phyloP scores from a whole-genome alignment of 371 early-diverging fungal genomes.

The Apophysomyces trapeziformis region DNA sequence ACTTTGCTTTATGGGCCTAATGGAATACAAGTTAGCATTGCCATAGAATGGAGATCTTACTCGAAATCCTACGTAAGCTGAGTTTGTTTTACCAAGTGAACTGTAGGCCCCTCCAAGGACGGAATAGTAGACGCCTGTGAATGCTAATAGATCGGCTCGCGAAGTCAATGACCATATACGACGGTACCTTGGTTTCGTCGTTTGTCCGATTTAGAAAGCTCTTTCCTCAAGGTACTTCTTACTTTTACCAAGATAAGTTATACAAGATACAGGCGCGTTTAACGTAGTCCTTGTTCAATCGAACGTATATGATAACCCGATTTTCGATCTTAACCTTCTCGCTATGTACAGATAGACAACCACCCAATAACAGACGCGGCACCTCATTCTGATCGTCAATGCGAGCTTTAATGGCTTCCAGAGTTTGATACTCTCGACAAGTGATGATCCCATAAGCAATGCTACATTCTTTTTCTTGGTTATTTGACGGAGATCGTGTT shows the following conservation, averaged over 20 bases:
- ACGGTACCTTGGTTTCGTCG: constrained; percentile 21
- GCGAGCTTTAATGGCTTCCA: constrained; percentile 9
- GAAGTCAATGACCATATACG: constrained; percentile 38
- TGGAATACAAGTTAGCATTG: neutral
- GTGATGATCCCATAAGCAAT: neutral
- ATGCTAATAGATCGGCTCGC: constrained; percentile 35
- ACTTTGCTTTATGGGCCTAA: constrained; percentile 51
- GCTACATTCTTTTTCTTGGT: too few relatives aligned
- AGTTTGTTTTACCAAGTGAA: constrained; percentile 51
- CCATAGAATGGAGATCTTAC: neutral
- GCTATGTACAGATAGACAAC: neutral
- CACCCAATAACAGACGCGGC: neutral
- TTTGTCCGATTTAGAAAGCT: neutral
- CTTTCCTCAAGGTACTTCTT: neutral
- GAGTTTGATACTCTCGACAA: constrained; percentile 17
- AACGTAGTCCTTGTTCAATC: constrained; percentile 10
- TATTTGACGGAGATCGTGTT: too few relatives aligned
- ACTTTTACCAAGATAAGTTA: constrained; percentile 15
- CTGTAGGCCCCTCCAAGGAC: constrained; percentile 60
- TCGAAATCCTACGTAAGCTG: constrained; percentile 33
- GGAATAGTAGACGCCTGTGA: constrained; percentile 50
- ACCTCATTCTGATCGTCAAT: neutral
- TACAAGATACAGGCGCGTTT: constrained; percentile 7
- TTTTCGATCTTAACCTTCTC: neutral
- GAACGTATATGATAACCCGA: constrained; percentile 8